Base-by-base conservation (phyloP, 805 yeast species). In the Blastobotrys attinorum region DNA sequence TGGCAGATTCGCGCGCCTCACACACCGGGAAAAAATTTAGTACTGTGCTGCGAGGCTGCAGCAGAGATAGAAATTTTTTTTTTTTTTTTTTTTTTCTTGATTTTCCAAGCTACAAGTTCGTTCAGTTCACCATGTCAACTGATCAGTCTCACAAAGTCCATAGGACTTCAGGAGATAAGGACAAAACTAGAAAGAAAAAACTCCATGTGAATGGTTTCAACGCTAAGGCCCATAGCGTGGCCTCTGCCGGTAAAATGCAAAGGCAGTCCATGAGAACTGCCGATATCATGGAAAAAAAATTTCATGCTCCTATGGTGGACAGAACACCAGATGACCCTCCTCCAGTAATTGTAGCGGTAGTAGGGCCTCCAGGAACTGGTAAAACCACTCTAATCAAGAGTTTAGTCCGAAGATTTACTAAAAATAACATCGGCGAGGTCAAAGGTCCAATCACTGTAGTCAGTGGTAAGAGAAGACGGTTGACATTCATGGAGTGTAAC, bases 321-420 rank as follows among this genome's bases (percentile, higher is more conserved):
- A 73, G 97, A 54, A 88, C 97, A 0, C 97, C 97, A 0, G 97
- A 90, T 45, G 96, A 90, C 58, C 96, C 97, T 3, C 97, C 97
- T 17, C 99, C 99, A 34, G 82, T 92, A 18, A 80, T 92, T 45
- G 87, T 92, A 20, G 96, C 96, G 0, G 95, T 92, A 5, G 96
- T 92, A 10, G 99, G 99, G 0, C 99, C 99, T 10, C 95, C 96
- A 7, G 99, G 99, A 33, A 92, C 97, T 0, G 99, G 99, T 51
- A 92, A 92, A 60, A 79, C 97, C 13, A 90, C 97, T 0, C 70
- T 92, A 57, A 86, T 92, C 57, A 82, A 87, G 61, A 87, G 97
- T 4, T 69, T 92, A 44, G 87, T 92, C 4, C 75, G 90, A 63
- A 70, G 97, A 60, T 74, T 86, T 63, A 79, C 97, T 3, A 92